Evolutionary conservation across 768 basidiomycete genomes (phyloP).

Genomic region (Trametes meyenii): DNA sequence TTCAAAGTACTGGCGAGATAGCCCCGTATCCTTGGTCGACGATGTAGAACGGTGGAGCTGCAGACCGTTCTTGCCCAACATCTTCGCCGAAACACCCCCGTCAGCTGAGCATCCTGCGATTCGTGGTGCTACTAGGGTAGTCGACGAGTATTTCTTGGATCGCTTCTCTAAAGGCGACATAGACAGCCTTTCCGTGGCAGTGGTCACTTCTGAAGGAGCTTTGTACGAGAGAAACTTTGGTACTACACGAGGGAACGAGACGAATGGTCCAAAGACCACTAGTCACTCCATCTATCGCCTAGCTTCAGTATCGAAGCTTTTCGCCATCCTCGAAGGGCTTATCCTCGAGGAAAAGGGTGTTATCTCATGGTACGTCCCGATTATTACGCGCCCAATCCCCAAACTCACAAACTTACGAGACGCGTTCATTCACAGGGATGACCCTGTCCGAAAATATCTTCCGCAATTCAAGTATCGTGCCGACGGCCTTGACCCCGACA

Average conservation of each 20-base stretch:
- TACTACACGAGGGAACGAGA: constrained; percentile 11
- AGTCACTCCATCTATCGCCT: constrained; percentile 53
- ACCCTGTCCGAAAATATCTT: constrained; percentile 49
- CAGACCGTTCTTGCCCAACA: constrained; percentile 31
- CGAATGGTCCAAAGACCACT: constrained; percentile 8
- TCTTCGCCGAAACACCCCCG: constrained; percentile 30
- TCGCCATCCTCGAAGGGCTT: constrained; percentile 50
- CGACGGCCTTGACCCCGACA: constrained; percentile 23
- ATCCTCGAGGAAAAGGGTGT: constrained; percentile 50
- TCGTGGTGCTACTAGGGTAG: constrained; percentile 1
- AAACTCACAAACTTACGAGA: too few species aligned
- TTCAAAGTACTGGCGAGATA: too few species aligned
- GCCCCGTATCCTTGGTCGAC: too few species aligned
- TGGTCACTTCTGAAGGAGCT: constrained; percentile 48
- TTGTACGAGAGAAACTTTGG: constrained; percentile 52
- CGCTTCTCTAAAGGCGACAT: constrained; percentile 38
- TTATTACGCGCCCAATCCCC: too few species aligned
- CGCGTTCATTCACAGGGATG: constrained; percentile 42
- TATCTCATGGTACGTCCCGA: constrained; percentile 32
- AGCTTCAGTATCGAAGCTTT: constrained; percentile 56
- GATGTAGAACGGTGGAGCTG: constrained; percentile 31
- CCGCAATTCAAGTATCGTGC: constrained; percentile 39
- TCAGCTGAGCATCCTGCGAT: constrained; percentile 22
- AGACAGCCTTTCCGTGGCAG: constrained; percentile 52
- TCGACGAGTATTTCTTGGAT: constrained; percentile 22